Evolutionary conservation across 345 rosid genomes (phyloP).

Genomic region (Brassica nigra): DNA sequence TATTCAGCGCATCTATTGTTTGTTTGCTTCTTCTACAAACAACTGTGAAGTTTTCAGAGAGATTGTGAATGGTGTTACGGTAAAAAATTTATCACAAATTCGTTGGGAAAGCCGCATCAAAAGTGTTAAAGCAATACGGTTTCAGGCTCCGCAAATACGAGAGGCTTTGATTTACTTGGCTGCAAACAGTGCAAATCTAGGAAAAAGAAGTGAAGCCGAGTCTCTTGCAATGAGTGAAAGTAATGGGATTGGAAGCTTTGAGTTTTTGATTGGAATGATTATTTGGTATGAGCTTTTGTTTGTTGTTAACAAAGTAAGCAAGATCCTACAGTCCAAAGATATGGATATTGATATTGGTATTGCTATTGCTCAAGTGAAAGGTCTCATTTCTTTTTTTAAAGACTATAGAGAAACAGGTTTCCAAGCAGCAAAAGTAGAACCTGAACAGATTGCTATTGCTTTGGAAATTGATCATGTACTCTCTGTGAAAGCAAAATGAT

Average conservation of each 20-base stretch:
- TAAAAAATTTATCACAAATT: no score
- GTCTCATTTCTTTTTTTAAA: not conserved
- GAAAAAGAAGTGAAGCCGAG: not conserved
- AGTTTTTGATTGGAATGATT: not conserved
- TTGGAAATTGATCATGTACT: not conserved
- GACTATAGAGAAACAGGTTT: not conserved
- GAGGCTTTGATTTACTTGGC: no score
- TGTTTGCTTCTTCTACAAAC: no score
- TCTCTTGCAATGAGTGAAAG: not conserved
- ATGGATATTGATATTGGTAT: not conserved
- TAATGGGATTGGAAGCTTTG: not conserved
- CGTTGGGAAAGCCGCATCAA: no score
- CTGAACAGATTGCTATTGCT: not conserved
- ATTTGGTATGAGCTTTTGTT: not conserved
- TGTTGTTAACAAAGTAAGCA: no score
- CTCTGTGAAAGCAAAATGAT: not conserved
- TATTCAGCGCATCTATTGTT: no score
- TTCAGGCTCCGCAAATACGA: no score
- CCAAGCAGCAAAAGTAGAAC: not conserved
- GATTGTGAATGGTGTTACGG: no score
- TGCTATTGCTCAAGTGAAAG: not conserved
- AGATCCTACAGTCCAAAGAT: no score
- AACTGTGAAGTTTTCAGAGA: no score
- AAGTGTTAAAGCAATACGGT: no score
- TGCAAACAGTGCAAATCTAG: no score